Evolutionary conservation across 108 stramenopile species (phyloP).

Genomic region (Skeletonema menzelii): DNA sequence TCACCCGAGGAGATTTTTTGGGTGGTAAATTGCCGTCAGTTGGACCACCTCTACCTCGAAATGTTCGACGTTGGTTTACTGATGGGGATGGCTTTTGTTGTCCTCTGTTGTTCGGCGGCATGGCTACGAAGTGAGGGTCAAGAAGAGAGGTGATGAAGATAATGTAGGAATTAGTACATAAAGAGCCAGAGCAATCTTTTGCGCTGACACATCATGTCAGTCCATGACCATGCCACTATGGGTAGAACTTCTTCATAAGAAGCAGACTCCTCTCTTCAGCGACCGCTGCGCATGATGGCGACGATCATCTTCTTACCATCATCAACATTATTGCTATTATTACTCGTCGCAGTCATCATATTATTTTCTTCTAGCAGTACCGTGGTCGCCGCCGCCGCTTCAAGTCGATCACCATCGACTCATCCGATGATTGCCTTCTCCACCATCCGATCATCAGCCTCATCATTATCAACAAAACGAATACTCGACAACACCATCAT

Average conservation of each 20-base stretch:
- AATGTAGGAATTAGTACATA: no score
- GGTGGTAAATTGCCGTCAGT: conserved; percentile 20
- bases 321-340: neutral
- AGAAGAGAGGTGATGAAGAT: no score
- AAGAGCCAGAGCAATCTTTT: no score
- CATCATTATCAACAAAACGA: neutral
- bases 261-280: no score
- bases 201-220: no score
- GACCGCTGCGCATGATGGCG: no score
- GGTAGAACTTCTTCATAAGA: no score
- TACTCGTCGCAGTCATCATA: neutral
- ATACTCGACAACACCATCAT: neutral
- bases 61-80: conserved; percentile 9
- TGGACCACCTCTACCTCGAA: conserved; percentile 25
- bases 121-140: neutral
- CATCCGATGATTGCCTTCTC: neutral
- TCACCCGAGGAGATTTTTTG: conserved; percentile 1
- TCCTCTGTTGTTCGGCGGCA: neutral
- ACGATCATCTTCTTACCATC: no score
- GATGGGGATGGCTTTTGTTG: neutral
- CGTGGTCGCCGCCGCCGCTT: neutral
- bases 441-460: neutral
- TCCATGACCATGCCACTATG: no score
- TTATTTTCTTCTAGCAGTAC: neutral
- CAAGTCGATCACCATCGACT: neutral